Conservation (phyloP, 306 rosid species). For the Oemleria cerasiformis region DNA sequence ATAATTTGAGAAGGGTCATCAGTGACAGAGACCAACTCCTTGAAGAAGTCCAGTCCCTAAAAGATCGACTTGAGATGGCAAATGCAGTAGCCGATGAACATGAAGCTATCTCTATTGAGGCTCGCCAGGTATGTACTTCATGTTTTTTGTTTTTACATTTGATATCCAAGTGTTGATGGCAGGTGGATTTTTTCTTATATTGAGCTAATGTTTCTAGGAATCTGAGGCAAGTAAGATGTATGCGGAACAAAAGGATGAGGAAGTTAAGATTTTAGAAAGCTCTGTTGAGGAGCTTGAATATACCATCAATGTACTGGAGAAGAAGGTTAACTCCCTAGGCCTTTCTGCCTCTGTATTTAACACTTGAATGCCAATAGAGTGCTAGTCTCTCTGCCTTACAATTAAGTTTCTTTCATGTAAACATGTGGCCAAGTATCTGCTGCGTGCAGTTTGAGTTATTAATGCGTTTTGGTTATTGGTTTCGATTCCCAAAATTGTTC, state of each 20-base stretch:
- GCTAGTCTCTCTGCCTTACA: not conserved
- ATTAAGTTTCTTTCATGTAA: not conserved
- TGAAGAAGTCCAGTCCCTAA: constrained; percentile 58
- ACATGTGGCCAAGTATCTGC: constrained; percentile 7
- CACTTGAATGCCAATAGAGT: not conserved
- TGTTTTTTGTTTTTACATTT: constrained; percentile 21
- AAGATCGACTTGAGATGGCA: constrained; percentile 73
- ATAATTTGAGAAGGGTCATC: constrained; percentile 54
- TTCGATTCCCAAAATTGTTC: constrained; percentile 1
- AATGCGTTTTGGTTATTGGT: constrained; percentile 7
- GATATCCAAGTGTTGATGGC: constrained; percentile 14
- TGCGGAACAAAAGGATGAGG: constrained; percentile 94
- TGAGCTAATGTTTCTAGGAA: constrained; percentile 49
- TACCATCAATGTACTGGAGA: constrained; percentile 88
- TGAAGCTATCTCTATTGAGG: constrained; percentile 79
- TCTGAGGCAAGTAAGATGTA: constrained; percentile 75
- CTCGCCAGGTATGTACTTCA: constrained; percentile 64
- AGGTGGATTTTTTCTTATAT: constrained; percentile 21
- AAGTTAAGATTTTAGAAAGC: constrained; percentile 81
- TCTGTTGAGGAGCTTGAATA: constrained; percentile 95
- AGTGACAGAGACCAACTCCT: constrained; percentile 70
- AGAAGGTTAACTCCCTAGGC: constrained; percentile 55
- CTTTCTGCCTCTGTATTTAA: not conserved
- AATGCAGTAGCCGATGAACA: constrained; percentile 80
- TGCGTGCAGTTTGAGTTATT: constrained; percentile 8